phyloP scores from a whole-genome alignment of 2,329 filamentous ascomycete species.

The Ophiostoma fasciatum region DNA sequence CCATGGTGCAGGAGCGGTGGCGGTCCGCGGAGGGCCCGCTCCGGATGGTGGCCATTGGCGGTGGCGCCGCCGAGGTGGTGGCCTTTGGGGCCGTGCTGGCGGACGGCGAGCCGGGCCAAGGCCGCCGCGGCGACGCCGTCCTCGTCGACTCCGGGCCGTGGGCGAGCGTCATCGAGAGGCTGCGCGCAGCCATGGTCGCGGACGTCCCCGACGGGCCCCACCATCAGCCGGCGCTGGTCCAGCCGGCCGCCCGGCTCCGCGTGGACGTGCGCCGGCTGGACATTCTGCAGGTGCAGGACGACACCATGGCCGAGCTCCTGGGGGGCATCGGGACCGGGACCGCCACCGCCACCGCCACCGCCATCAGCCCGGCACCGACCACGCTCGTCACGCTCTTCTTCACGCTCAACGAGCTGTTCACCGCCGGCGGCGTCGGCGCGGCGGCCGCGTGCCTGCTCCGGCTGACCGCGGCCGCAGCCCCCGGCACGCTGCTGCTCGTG shows the following conservation, averaged over 20 bases:
- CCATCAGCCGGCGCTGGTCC: constrained; percentile 31
- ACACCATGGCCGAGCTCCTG: constrained; percentile 20
- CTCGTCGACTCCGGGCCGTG: constrained; percentile 79
- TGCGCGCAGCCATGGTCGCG: constrained; percentile 35
- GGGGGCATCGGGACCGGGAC: no score
- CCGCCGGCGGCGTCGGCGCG: constrained; percentile 51
- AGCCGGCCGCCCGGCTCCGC: constrained; percentile 20
- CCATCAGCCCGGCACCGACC: constrained; percentile 17
- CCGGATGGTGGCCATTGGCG: constrained; percentile 25
- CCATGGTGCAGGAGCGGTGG: constrained; percentile 8
- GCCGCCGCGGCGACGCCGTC: constrained; percentile 28
- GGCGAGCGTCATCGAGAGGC: constrained; percentile 42
- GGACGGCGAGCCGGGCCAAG: constrained; percentile 3
- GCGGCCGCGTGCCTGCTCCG: constrained; percentile 64
- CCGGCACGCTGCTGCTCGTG: constrained; percentile 60
- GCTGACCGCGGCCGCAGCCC: constrained; percentile 42
- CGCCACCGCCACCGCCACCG: background rate
- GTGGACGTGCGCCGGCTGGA: constrained; percentile 33
- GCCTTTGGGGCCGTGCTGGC: constrained; percentile 33
- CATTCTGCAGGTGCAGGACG: constrained; percentile 26
- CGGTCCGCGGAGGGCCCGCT: background rate
- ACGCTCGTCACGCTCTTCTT: constrained; percentile 72
- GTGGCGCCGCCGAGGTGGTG: constrained; percentile 47
- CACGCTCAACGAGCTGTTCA: constrained; percentile 91
- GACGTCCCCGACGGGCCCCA: constrained; percentile 23